Evolutionary conservation across 345 rosid genomes (phyloP).

Genomic region (Microcos paniculata): DNA sequence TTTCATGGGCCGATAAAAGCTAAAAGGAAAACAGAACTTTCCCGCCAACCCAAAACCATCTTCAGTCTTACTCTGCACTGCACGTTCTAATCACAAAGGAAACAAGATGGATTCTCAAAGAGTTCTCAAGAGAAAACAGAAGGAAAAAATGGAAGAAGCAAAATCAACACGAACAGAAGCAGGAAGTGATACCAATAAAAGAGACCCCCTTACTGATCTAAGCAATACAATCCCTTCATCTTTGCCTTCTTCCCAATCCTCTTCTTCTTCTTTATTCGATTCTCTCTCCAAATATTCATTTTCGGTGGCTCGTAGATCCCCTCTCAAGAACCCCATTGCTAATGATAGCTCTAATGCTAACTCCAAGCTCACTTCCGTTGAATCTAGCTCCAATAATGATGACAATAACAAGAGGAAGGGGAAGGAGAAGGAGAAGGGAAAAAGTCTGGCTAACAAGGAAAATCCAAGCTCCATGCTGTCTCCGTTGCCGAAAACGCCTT

Average conservation of each 20-base stretch:
- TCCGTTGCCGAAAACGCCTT: neutral
- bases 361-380: too few species aligned
- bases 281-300: too few species aligned
- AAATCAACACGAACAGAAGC: neutral
- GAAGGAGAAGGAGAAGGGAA: neutral
- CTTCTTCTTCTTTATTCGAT: neutral
- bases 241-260: neutral
- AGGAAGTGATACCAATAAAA: neutral
- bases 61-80: neutral
- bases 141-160: neutral
- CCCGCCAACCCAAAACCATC: too few species aligned
- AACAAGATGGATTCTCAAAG: neutral
- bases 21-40: neutral
- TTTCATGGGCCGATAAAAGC: too few species aligned
- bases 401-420: too few species aligned
- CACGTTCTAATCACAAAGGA: too few species aligned
- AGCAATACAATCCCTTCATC: too few species aligned
- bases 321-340: too few species aligned
- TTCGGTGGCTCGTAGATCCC: too few species aligned
- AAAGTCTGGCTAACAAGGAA: too few species aligned
- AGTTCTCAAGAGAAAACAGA: neutral
- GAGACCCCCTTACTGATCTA: neutral
- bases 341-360: too few species aligned
- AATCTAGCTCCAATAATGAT: neutral
- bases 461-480: neutral